Conservation (phyloP, 2,329 filamentous ascomycete genomes). For the Lachnellula hyalina region DNA sequence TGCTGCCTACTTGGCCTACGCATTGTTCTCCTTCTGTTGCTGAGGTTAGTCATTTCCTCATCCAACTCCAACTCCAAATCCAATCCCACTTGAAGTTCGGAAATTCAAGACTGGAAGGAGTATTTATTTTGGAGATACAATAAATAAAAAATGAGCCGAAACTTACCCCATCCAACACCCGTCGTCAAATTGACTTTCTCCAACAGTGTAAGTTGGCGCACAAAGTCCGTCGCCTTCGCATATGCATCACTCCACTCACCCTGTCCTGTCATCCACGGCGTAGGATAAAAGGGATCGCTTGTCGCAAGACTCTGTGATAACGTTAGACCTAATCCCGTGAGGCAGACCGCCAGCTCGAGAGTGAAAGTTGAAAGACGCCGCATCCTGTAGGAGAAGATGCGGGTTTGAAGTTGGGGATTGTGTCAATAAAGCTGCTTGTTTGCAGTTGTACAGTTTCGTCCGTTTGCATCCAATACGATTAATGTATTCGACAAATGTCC, state of each 20-base stretch:
- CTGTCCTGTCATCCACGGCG: constrained; percentile 26
- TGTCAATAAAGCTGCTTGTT: too few species aligned
- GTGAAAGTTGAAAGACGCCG: not conserved
- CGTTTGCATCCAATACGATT: too few species aligned
- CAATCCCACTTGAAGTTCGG: too few species aligned
- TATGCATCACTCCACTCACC: constrained; percentile 64
- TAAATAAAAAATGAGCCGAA: not conserved
- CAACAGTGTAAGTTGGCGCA: constrained; percentile 69
- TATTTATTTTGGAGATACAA: not conserved
- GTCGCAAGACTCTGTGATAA: not conserved
- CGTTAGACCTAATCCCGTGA: not conserved
- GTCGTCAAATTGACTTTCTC: constrained; percentile 94
- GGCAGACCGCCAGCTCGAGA: not conserved
- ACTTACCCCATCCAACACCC: constrained; percentile 47
- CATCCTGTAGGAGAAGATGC: not conserved
- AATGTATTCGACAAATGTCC: too few species aligned
- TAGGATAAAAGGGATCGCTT: constrained; percentile 25
- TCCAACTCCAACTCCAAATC: not conserved
- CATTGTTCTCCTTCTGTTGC: constrained; percentile 24
- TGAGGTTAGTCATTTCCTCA: constrained; percentile 2
- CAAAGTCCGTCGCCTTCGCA: constrained; percentile 60
- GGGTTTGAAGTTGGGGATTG: not conserved
- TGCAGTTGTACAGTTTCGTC: too few species aligned
- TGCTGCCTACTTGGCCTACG: constrained; percentile 26
- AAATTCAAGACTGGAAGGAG: too few species aligned